phyloP scores from a whole-genome alignment of 495 filamentous ascomycete genomes.

The Paragyromitra xinjiangensis region DNA sequence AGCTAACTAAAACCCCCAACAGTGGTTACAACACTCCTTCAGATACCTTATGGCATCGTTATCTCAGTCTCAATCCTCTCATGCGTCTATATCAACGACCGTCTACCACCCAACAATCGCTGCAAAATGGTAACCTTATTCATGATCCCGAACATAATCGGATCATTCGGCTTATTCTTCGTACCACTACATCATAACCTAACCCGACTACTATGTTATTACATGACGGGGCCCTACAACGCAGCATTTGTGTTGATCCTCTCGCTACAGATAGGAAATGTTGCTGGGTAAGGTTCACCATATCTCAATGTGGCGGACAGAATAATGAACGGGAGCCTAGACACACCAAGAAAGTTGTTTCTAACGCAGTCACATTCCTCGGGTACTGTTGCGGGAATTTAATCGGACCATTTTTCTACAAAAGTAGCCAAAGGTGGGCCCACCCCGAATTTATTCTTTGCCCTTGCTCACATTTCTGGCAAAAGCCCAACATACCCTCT shows the following conservation, averaged over 20 bases:
- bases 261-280: conserved; percentile 68
- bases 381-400: conserved; percentile 64
- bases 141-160: conserved; percentile 65
- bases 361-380: conserved; percentile 67
- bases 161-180: conserved; percentile 67
- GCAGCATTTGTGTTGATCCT: conserved; percentile 69
- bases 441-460: neutral
- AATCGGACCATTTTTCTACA: conserved; percentile 71
- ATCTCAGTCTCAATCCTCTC: conserved; percentile 67
- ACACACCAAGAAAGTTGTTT: conserved; percentile 71
- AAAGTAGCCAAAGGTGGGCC: conserved; percentile 61
- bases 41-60: conserved; percentile 69
- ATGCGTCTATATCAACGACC: conserved; percentile 69
- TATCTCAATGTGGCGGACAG: conserved; percentile 11
- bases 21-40: conserved; percentile 63
- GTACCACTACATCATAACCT: conserved; percentile 62
- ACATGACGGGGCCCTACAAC: conserved; percentile 68
- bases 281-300: conserved; percentile 58
- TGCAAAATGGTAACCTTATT: conserved; percentile 67
- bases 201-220: conserved; percentile 67
- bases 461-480: neutral
- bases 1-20: neutral
- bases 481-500: conserved; percentile 65
- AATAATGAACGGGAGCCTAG: conserved; percentile 52
- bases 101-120: conserved; percentile 64